Base-by-base conservation (phyloP, 352 stramenopile species). In the Pythium dissimile region DNA sequence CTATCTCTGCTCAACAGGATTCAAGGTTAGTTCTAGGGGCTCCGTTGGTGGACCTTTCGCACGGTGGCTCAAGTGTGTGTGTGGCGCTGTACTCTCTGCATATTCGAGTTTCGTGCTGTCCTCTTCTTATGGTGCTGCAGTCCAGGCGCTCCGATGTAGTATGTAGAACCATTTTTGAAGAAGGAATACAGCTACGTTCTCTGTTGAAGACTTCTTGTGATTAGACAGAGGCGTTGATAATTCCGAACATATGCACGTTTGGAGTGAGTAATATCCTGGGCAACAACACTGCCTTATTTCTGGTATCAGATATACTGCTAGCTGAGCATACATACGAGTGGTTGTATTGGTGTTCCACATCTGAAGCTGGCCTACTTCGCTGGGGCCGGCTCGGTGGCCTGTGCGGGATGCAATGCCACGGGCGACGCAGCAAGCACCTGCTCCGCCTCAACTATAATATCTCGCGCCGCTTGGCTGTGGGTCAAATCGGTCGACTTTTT, bases 401-500 rank as follows among this genome's bases (percentile, higher is more conserved):
- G n/a, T n/a, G n/a, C n/a, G n/a, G n/a, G n/a, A n/a, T n/a, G n/a
- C n/a, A n/a, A n/a, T n/a, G n/a, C n/a, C n/a, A 61, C 43, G 16
- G 53, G 53, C 18, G 62, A 61, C 15, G 67, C 58, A 27, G 42
- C 43, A 7, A 61, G 32, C 21, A 64, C 56, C 35, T 73, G 50
- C 32, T 75, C 63, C 7, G 43, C 35, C 30, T 42, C 47, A 5
- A 31, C 21, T 15, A 61, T 47, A 1, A 59, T 47, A n/a, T 62
- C 61, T 16, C 59, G 61, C 2, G 48, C 57, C 23, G 20, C 62
- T 10, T 26, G 28, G 55, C 55, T 35, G 37, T 77, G 64, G 10
- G 67, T 69, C 26, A 85, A 59, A 32, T 77, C 71, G 21, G 62
- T 53, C 43, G 64, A 75, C 44, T 87, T 83, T 55, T 86, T 83